Conservation (phyloP, 441 rosid genomes). For the Rhodomyrtus psidioides region DNA sequence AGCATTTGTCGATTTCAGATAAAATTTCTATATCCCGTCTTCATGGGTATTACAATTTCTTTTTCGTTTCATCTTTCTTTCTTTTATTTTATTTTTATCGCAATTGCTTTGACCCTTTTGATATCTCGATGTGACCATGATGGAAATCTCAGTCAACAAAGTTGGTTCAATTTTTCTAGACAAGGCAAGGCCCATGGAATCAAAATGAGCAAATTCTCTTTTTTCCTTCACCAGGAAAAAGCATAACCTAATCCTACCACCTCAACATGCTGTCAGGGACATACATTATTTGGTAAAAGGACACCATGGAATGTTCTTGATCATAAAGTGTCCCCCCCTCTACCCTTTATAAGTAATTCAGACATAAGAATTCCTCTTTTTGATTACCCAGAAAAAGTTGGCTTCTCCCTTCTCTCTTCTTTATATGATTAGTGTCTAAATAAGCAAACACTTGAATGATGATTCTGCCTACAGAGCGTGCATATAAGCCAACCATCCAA, state of each 20-base stretch:
- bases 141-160: not conserved
- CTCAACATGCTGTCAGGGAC: not conserved
- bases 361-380: not conserved
- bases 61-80: not conserved
- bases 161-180: not conserved
- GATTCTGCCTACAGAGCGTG: slow-evolving; percentile 2
- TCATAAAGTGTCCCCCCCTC: not conserved
- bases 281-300: not conserved
- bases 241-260: not conserved
- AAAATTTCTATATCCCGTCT: not conserved
- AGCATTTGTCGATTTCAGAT: not conserved
- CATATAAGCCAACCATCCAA: slow-evolving; percentile 36
- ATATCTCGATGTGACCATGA: not conserved
- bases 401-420: not conserved
- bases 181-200: not conserved
- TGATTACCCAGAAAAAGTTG: not conserved
- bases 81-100: not conserved
- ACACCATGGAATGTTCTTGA: not conserved
- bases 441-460: not conserved
- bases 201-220: not conserved
- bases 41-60: not conserved
- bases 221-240: not conserved
- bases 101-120: not conserved
- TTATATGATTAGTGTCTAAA: not conserved
- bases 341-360: not conserved